A percentile compares a stretch with the other conserved stretches of the same genome.
Conservation (phyloP, 2,329 filamentous ascomycete genomes). For the Hirsutella rhossiliensis region DNA sequence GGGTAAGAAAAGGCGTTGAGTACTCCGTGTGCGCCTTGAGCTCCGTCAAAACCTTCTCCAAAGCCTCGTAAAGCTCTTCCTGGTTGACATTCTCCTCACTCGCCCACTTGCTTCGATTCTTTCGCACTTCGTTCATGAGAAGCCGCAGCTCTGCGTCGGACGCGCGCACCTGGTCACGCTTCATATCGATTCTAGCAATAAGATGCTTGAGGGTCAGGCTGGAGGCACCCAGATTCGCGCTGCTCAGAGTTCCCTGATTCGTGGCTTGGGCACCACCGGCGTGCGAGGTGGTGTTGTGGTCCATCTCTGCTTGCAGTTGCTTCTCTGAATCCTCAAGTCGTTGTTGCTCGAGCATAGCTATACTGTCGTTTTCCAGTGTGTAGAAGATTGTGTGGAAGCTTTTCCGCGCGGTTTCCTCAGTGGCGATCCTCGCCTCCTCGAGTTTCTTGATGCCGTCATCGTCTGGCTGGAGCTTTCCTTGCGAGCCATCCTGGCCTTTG, state of each 20-base stretch:
- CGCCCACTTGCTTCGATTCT: conserved; percentile 97
- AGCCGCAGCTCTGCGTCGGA: conserved; percentile 87
- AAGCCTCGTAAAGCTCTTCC: conserved; percentile 92
- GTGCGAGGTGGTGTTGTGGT: conserved; percentile 44
- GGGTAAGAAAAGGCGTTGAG: conserved; percentile 86
- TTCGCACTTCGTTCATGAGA: conserved; percentile 93
- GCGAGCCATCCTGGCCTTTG: conserved; percentile 34
- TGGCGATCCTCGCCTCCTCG: conserved; percentile 82
- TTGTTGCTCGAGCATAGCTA: conserved; percentile 96
- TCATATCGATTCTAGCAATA: conserved; percentile 88
- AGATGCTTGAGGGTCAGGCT: conserved; percentile 94
- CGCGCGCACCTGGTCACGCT: conserved; percentile 78
- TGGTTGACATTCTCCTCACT: conserved; percentile 96
- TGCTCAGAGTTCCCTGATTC: conserved; percentile 82
- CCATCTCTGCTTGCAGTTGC: conserved; percentile 92
- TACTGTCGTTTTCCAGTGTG: conserved; percentile 86
- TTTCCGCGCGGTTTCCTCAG: conserved; percentile 77
- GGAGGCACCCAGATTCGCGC: conserved; percentile 87
- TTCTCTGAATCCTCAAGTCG: conserved; percentile 93
- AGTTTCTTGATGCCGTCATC: conserved; percentile 89
- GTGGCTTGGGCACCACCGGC: conserved; percentile 39
- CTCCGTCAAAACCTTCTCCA: conserved; percentile 94
- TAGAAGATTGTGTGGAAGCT: conserved; percentile 93
- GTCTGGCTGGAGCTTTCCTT: conserved; percentile 52
- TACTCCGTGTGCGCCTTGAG: conserved; percentile 96